These are phyloP conservation scores for Suillus occidentalis DNA, from an alignment of 768 basidiomycete species.

Conservation along the genomic window DNA sequence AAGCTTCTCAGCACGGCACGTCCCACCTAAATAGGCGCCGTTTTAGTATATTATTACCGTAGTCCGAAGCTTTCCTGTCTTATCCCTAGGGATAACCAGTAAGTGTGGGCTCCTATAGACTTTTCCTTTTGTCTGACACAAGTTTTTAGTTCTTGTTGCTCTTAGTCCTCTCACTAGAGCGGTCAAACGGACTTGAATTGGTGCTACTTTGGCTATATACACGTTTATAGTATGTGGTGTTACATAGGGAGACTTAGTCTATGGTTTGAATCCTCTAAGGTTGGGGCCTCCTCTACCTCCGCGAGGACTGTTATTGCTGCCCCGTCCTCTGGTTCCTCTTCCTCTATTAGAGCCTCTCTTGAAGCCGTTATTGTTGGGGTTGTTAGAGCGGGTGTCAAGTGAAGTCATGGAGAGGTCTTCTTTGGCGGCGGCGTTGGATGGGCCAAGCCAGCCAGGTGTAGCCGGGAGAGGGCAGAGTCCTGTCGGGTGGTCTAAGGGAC, in stretches of 20 bases:
- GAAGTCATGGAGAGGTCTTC: not conserved
- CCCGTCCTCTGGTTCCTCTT: not conserved
- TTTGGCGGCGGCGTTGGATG: too few relatives aligned
- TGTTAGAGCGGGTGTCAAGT: not conserved
- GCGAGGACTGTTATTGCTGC: too few relatives aligned
- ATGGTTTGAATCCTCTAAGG: too few relatives aligned
- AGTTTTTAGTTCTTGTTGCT: not conserved
- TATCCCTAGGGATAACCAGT: not conserved
- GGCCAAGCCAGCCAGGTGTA: not conserved
- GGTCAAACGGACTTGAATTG: too few relatives aligned
- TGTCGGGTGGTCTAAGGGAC: not conserved
- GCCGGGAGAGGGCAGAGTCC: constrained; percentile 1
- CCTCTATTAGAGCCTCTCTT: too few relatives aligned
- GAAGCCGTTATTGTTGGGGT: not conserved
- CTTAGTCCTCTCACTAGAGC: not conserved
- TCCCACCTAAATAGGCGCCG: constrained; percentile 7
- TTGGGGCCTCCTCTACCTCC: too few relatives aligned
- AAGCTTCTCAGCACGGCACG: constrained; percentile 6
- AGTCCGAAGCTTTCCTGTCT: constrained; percentile 6
- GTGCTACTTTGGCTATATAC: too few relatives aligned
- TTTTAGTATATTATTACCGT: not conserved
- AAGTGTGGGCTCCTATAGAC: constrained; percentile 1
- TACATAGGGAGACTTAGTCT: too few relatives aligned
- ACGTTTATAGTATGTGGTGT: too few relatives aligned
- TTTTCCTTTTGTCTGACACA: not conserved